These are phyloP conservation scores for Nectriaceae sp. DNA, from an alignment of 2,329 filamentous ascomycete genomes.

Conservation along the genomic window DNA sequence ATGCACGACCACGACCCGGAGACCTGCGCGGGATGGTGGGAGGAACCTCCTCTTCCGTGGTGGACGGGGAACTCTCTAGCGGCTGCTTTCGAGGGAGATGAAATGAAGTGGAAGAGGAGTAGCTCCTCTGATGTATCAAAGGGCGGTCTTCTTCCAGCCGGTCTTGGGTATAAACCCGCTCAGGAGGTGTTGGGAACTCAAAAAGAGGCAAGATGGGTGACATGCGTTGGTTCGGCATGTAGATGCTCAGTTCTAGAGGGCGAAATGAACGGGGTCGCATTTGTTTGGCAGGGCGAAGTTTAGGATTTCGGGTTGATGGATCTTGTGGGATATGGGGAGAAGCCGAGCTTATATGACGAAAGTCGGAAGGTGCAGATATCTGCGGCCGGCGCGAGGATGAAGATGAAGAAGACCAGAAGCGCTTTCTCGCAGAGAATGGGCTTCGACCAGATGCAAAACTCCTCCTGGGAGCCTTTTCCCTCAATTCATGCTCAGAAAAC, in stretches of 20 bases:
- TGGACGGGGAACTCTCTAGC: slow-evolving; percentile 22
- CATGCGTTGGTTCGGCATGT: slow-evolving; percentile 41
- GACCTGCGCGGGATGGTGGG: slow-evolving; percentile 47
- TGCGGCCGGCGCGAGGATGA: slow-evolving; percentile 52
- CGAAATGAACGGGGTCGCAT: slow-evolving; percentile 44
- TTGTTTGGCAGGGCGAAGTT: slow-evolving; percentile 25
- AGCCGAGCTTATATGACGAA: slow-evolving; percentile 57
- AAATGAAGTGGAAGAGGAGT: slow-evolving; percentile 55
- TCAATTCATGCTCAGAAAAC: slow-evolving; percentile 14
- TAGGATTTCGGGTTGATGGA: slow-evolving; percentile 15
- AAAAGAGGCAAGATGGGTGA: slow-evolving; percentile 60
- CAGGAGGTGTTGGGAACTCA: slow-evolving; percentile 43
- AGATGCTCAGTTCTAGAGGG: slow-evolving; percentile 60
- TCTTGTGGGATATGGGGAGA: slow-evolving; percentile 39
- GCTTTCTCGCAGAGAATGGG: slow-evolving; percentile 43
- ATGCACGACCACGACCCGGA: slow-evolving; percentile 40
- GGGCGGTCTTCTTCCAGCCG: slow-evolving; percentile 30
- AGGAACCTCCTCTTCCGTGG: slow-evolving; percentile 25
- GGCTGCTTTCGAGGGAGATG: slow-evolving; percentile 53
- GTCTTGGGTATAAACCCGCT: slow-evolving; percentile 35
- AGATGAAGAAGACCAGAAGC: slow-evolving; percentile 46
- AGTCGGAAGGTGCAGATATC: slow-evolving; percentile 62
- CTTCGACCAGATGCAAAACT: slow-evolving; percentile 31
- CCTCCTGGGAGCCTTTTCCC: slow-evolving; percentile 35
- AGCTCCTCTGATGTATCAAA: slow-evolving; percentile 43